These are phyloP conservation scores for Apiospora marii DNA, from an alignment of 2,329 filamentous ascomycete species.

Conservation along the genomic window DNA sequence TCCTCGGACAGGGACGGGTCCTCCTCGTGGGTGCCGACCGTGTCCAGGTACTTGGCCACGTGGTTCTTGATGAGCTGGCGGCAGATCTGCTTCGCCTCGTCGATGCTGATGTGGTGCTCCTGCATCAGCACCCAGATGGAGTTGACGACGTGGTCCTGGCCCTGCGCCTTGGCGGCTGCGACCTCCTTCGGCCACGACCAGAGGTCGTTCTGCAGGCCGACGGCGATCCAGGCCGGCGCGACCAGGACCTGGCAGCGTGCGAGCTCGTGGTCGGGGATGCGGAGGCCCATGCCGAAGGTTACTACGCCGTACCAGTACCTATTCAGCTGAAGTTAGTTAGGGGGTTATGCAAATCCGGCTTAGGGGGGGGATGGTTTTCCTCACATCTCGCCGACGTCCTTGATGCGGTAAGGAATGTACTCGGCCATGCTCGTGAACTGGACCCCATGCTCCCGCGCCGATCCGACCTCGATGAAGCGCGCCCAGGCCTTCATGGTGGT, in stretches of 20 bases:
- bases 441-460: neutral
- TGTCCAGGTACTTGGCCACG: neutral
- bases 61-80: conserved; percentile 1
- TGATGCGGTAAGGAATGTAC: conserved; percentile 2
- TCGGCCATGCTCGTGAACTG: neutral
- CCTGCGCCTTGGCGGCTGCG: neutral
- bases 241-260: neutral
- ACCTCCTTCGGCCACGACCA: neutral
- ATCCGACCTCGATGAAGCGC: neutral
- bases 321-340: no score
- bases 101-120: neutral
- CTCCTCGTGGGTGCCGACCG: neutral
- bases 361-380: no score
- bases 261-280: neutral
- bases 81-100: neutral
- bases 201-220: conserved; percentile 9
- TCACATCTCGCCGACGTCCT: conserved; percentile 12
- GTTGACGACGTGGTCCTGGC: conserved; percentile 8
- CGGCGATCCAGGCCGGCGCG: neutral
- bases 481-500: conserved; percentile 19
- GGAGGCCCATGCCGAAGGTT: conserved; percentile 6
- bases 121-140: conserved; percentile 19
- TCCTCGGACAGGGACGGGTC: conserved; percentile 7
- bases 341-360: neutral
- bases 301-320: conserved; percentile 18